Conservation (phyloP, 169 alveolate genomes). For the Cryptosporidium bovis region DNA sequence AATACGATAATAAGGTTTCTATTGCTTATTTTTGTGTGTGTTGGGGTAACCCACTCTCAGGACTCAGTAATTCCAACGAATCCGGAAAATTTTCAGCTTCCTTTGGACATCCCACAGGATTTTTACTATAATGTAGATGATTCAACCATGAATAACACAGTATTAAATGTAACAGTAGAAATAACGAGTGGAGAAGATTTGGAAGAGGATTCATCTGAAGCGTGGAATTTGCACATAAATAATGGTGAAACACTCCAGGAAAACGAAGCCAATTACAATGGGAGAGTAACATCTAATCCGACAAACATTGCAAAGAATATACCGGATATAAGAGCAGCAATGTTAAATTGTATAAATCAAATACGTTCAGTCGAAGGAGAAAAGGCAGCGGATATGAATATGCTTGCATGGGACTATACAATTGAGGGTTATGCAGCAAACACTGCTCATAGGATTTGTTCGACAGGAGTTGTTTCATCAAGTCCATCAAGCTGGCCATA, state of each 20-base stretch:
- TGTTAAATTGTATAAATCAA: constrained; percentile 47
- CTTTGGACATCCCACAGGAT: neutral
- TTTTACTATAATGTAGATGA: constrained; percentile 11
- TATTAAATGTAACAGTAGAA: constrained; percentile 21
- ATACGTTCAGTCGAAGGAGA: constrained; percentile 70
- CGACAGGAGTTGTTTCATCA: constrained; percentile 35
- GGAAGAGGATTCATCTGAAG: constrained; percentile 21
- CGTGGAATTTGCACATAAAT: constrained; percentile 44
- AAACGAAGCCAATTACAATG: constrained; percentile 10
- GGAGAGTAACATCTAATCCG: constrained; percentile 1
- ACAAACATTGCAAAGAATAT: constrained; percentile 50
- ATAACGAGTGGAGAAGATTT: neutral
- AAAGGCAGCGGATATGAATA: constrained; percentile 72
- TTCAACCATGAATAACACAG: neutral
- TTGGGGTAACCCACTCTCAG: constrained; percentile 16
- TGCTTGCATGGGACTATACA: constrained; percentile 74
- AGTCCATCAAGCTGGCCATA: constrained; percentile 68
- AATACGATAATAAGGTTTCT: too few species aligned
- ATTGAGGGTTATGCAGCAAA: constrained; percentile 71
- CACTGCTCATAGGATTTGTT: constrained; percentile 54
- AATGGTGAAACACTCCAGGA: constrained; percentile 29
- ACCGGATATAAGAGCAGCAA: constrained; percentile 60
- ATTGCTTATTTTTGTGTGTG: neutral
- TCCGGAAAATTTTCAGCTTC: neutral
- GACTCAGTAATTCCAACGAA: constrained; percentile 2